Base-by-base conservation (phyloP, 2,329 filamentous ascomycete genomes). In the Cladosporium velox region DNA sequence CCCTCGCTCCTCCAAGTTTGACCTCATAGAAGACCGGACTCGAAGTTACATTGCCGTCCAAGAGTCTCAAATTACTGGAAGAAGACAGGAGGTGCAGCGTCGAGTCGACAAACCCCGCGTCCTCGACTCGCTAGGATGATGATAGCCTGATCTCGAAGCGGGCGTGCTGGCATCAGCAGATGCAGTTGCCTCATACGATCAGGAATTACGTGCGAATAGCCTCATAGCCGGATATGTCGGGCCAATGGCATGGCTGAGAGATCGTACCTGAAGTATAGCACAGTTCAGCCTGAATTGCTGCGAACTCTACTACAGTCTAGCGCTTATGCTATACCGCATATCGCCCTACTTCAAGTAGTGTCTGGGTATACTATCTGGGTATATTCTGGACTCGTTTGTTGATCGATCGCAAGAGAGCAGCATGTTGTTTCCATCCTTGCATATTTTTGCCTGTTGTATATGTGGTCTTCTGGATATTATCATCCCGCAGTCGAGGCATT, bases 121-220 rank as follows among this genome's bases (percentile, higher is more conserved):
- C 34, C 54, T 24, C n/a, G 30, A 21, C n/a, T 38, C 11, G 34
- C 35, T 6, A 2, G 34, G 34, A 55, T 32, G 34, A 55, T 32
- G 52, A 34, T 24, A 59, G 57, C 32, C 57, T 59, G 35, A 44
- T 59, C 38, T 59, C 24, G 8, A 44, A 47, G 57, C 57, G 57
- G 47, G 35, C 34, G 38, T 18, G 57, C n/a, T 59, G 35, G 57
- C 26, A 32, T 59, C 15, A 41, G 57, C 24, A 28, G 35, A 30
- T 59, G 57, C 38, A 47, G 21, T 47, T 47, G 24, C 55, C 57
- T 59, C 35, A 44, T 59, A 14, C 18, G 57, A 47, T 44, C 38
- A 59, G 38, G 34, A 59, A 21, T n/a, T n/a, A 24, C 28, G 24
- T n/a, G 35, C 21, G 24, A 59, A 14, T 59, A 8, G n/a, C 24